Base-by-base conservation (phyloP, 768 basidiomycete species). In the Boletellus emodensis region DNA sequence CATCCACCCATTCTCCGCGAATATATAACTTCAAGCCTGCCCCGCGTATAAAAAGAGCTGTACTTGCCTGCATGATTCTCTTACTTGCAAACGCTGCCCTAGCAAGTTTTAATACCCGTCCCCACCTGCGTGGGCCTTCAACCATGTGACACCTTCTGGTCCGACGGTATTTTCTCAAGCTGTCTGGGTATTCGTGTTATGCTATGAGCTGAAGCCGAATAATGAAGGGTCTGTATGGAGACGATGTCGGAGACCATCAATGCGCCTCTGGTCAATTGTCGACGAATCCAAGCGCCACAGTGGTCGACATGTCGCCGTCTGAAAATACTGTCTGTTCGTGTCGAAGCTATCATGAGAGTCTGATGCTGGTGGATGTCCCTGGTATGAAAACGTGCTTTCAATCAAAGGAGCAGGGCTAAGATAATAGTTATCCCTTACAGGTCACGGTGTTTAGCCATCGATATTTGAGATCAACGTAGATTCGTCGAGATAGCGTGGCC, bases 71-170 rank as follows among this genome's bases (percentile, higher is more conserved):
- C 20, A 20, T 20, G 20, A 4, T 7, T 15, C 30, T 36, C 11
- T 17, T 40, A 35, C 35, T 49, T 15, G 34, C 6, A 7, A 34
- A 44, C 39, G 44, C 56, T 45, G 54, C 60, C 51, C 39, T 26
- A 10, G 6, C 32, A 37, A 37, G 43, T 33, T 15, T 28, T 40
- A 40, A 12, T 4, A 24, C 22, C 50, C 12, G 2, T 6, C 17
- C 17, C 42, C 24, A 26, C 24, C 24, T 4, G 9, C 43, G 6
- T 11, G 24, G 6, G 24, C 22, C 20, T 32, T 10, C 18, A 11
- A 18, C 17, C 12, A 10, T 20, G 42, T 28, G 13, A 9, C 14
- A 11, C 34, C 5, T 35, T 43, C 20, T 35, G 15, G 33, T 12
- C 14, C 32, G 4, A 4, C 24, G 8, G 30, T 20, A 14, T 3